These are phyloP conservation scores for Hymenoscyphus repandus DNA, from an alignment of 2,329 filamentous ascomycete genomes.

Conservation along the genomic window DNA sequence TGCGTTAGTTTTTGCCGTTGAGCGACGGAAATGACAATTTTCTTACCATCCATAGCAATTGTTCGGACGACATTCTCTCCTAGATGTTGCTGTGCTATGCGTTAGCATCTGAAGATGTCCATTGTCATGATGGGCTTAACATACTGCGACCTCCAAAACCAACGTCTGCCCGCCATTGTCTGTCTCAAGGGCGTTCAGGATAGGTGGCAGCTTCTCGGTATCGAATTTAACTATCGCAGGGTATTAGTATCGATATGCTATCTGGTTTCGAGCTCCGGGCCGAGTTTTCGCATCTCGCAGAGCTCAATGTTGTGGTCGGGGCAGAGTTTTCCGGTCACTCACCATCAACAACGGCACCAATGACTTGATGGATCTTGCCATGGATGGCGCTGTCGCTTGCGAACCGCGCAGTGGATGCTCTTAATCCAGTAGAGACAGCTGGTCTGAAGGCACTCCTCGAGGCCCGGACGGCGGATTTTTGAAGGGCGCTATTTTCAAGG, in stretches of 20 bases:
- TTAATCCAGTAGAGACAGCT: slow-evolving; percentile 49
- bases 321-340: slow-evolving; percentile 44
- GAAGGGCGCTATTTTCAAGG: slow-evolving; percentile 54
- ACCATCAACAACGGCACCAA: slow-evolving; percentile 99
- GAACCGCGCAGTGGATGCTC: slow-evolving; percentile 44
- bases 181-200: slow-evolving; percentile 95
- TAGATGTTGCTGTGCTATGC: slow-evolving; percentile 78
- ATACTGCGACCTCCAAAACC: slow-evolving; percentile 92
- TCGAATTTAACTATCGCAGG: slow-evolving; percentile 84
- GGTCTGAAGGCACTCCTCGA: slow-evolving; percentile 55
- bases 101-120: slow-evolving; percentile 33
- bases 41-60: slow-evolving; percentile 99
- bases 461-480: slow-evolving; percentile 56
- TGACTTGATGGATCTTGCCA: slow-evolving; percentile 76
- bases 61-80: slow-evolving; percentile 97
- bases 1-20: slow-evolving; percentile 22
- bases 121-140: slow-evolving; percentile 30
- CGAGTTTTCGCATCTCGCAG: slow-evolving; percentile 13
- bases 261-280: slow-evolving; percentile 13
- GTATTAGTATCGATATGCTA: slow-evolving; percentile 29
- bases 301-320: slow-evolving; percentile 23
- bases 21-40: slow-evolving; percentile 5
- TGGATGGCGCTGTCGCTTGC: slow-evolving; percentile 54
- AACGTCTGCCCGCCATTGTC: slow-evolving; percentile 91
- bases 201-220: slow-evolving; percentile 83